Base-by-base conservation (phyloP, 2,329 filamentous ascomycete genomes). In the Calycina herbarum region DNA sequence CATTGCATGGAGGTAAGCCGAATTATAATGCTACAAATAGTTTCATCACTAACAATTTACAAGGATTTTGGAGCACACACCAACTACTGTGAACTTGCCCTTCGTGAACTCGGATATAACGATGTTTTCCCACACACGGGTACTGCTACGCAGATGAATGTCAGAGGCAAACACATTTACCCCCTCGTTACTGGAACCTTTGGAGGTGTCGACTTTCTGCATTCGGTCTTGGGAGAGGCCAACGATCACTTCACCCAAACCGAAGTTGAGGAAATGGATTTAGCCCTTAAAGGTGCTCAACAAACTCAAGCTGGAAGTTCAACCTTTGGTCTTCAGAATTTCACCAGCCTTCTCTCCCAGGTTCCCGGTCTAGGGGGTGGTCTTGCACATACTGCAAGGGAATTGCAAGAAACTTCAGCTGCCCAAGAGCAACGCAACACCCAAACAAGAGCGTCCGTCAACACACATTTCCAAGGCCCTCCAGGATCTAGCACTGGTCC, bases 201-300 rank as follows among this genome's bases (percentile, higher is more conserved):
- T 77, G 92, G 92, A 51, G 91, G 87, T 70, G 91, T 94, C 2
- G 92, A 94, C 76, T 95, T 95, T 76, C 80, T 94, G 70, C 92
- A 95, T 76, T 93, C 90, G 1, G 91, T 76, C 2, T 78, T 86
- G 29, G 84, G 90, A 65, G 92, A 94, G 76, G 91, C 91, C 38
- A 92, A 86, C 11, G 92, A 95, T 74, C 90, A 94, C 75, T 92
- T 95, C 74, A 91, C 91, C 1, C 92, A 95, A 76, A 92, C 91
- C 17, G 91, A 94, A 76, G 88, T 95, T 42, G 91, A 93, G 65
- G 89, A 94, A 76, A 87, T 94, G 73, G 89, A 95, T 70, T 79
- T 89, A 68, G 90, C 89, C 3, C 82, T 95, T 57, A 87, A 89
- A 69, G 89, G 89, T 68, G 91, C 91, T 87, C 78, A 82, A 81